Evolutionary conservation across 2,329 filamentous ascomycete genomes (phyloP), one percentile per base, ranked within the genome.

Genomic region (Aureobasidium sp.): DNA sequence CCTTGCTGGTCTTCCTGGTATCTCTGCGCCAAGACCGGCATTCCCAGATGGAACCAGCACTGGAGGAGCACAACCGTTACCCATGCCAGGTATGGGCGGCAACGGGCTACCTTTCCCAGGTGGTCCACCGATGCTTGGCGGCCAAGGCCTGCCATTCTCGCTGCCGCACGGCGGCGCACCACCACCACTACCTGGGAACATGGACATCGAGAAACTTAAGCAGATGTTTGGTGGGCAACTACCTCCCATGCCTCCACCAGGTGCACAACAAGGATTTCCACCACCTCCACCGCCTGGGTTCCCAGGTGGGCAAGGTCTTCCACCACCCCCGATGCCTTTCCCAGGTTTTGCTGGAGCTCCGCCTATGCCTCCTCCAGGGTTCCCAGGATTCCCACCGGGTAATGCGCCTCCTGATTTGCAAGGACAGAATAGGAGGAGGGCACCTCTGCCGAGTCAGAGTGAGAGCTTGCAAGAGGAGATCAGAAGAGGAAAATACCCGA

Each of bases 401-500:
- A 36, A 36, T 11, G 37, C 29, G 25, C 17, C 45, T 29, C 34
- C 15, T 5, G 57, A 60, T 45, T 5, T 34, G 12, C 57, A 60
- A 25, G 44, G 39, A 25, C 55, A 59, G 31, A 69, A 85, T 20
- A 81, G 88, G 64, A 80, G 78, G 67, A 77, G 87, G 64, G 89
- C 83, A 6, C 90, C 89, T 9, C 75, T 96, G 47, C 91, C 91
- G 0, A 92, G 89, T 71, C 91, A 95, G 75, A 85, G 89, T 70
- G 91, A 94, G 72, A 92, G 89, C 68, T 75, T 95, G 68, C 84
- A 87, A 67, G 84, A 87, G 73, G 89, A 93, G 74, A 90, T 93
- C 79, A 82, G 82, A 65, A 77, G 78, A 65, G 80, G 80, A 12
- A 75, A 79, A 66, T 84, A 78, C 68, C 72, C 77, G 47, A 76